Evolutionary conservation across 805 yeast genomes (phyloP).

Genomic region (Pachysolen tannophilus): DNA sequence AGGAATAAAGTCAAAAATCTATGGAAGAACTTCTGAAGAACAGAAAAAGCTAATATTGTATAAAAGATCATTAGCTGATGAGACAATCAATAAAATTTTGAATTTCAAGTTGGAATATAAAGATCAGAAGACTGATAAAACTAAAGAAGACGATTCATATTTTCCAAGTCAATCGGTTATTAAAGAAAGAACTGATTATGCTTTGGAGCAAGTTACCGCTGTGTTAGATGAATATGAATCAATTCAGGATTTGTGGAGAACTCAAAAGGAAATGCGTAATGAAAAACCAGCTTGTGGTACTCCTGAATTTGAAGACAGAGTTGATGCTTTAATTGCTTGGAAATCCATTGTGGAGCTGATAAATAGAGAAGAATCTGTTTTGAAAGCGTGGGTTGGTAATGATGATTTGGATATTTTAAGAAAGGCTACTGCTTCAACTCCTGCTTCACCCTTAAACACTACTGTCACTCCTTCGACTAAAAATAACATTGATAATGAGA

Average conservation of each 20-base stretch:
- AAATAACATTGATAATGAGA: constrained; percentile 8
- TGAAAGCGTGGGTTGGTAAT: constrained; percentile 80
- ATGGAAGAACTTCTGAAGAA: constrained; percentile 73
- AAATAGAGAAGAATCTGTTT: constrained; percentile 46
- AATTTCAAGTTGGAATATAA: constrained; percentile 49
- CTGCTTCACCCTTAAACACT: constrained; percentile 7
- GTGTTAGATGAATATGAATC: constrained; percentile 55
- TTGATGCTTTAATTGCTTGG: constrained; percentile 84
- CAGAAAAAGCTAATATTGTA: constrained; percentile 64
- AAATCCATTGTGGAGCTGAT: constrained; percentile 65
- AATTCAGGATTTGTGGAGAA: constrained; percentile 74
- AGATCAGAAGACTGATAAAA: constrained; percentile 10
- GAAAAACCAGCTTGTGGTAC: constrained; percentile 69
- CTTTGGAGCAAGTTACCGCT: constrained; percentile 42
- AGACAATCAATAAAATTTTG: constrained; percentile 59
- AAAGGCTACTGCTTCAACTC: constrained; percentile 10
- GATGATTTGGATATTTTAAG: constrained; percentile 60
- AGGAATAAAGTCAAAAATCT: constrained; percentile 75
- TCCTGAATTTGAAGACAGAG: constrained; percentile 52
- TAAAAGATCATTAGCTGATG: constrained; percentile 66
- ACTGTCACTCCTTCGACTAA: constrained; percentile 10
- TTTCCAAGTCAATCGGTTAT: constrained; percentile 1
- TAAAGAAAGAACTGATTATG: constrained; percentile 23
- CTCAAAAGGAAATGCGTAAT: constrained; percentile 63
- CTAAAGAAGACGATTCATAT: not conserved